Base-by-base conservation (phyloP, 2,329 filamentous ascomycete genomes). In the Phialophora macrospora region DNA sequence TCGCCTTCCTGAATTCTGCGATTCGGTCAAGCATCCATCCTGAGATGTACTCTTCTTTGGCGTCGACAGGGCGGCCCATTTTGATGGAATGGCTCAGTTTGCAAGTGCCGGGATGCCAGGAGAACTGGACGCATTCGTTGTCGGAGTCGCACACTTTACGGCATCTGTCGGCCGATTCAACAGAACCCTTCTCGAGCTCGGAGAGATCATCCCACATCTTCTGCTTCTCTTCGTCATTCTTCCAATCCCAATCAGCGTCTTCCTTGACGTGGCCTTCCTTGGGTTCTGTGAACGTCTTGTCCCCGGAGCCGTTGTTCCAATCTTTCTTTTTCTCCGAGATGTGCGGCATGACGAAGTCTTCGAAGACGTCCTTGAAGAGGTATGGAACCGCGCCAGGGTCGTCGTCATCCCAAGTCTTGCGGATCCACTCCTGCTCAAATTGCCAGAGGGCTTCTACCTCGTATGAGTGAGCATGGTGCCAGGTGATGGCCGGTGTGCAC, bases 371-470 rank as follows among this genome's bases (percentile, higher is more conserved):
- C 24, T 62, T 60, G 46, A 63, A 69, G 9, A 69, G 48, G 49
- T 69, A 69, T 3, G 67, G 67, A 17, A 63, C 60, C 2, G 62
- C 41, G 14, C 67, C 65, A 8, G 60, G 63, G 8, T 64, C 46
- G 26, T 65, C 38, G 11, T 62, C 60, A 46, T 67, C 56, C 65
- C 64, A 69, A 0, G 67, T 69, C 54, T 67, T 65, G 46, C 67
- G 64, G 44, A 69, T 52, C 67, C 67, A 69, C n/a, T 64, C 60
- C 54, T 67, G 64, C 32, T 69, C 67, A 44, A 69, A 69, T n/a
- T 69, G 62, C 67, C 67, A 69, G 28, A 69, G 63, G 20, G 55
- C 65, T 55, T 69, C 64, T 12, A 69, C 60, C 22, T 69, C 67
- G 54, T 67, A 67, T 14, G 67, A 61, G 20, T 63, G 62, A 11